These are phyloP conservation scores for Lactifluus piperatus DNA, from an alignment of 768 basidiomycete species.

Conservation along the genomic window DNA sequence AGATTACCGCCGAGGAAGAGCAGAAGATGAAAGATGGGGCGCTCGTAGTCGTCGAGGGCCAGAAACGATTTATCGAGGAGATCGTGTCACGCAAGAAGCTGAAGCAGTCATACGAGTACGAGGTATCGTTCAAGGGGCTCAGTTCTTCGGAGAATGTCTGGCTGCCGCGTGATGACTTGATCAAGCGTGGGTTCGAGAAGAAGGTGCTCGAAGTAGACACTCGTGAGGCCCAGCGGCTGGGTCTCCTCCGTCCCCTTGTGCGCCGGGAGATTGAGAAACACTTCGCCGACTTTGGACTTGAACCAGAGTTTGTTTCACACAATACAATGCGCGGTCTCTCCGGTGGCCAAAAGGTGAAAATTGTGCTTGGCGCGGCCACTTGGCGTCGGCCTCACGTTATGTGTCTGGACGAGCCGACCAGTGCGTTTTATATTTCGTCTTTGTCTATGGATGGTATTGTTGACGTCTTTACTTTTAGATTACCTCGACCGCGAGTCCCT, in stretches of 20 bases:
- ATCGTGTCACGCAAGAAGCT: slow-evolving; percentile 88
- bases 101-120: slow-evolving; percentile 99
- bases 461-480: slow-evolving; percentile 40
- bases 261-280: slow-evolving; percentile 99
- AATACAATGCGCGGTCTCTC: slow-evolving; percentile 99
- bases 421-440: slow-evolving; percentile 32
- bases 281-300: slow-evolving; percentile 98
- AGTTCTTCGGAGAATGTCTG: slow-evolving; percentile 98
- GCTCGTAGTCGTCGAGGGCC: slow-evolving; percentile 79
- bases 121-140: slow-evolving; percentile 90
- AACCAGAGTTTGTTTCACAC: slow-evolving; percentile 98
- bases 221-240: slow-evolving; percentile 92
- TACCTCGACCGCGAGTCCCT: slow-evolving; percentile 99
- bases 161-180: slow-evolving; percentile 90
- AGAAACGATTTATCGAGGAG: slow-evolving; percentile 94
- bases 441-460: background rate
- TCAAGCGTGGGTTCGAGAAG: slow-evolving; percentile 99
- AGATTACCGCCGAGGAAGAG: slow-evolving; percentile 79
- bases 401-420: slow-evolving; percentile 95
- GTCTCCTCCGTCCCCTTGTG: slow-evolving; percentile 92
- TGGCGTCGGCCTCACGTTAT: slow-evolving; percentile 99
- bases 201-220: slow-evolving; percentile 97
- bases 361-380: slow-evolving; percentile 94
- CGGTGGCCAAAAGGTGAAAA: slow-evolving; percentile 99
- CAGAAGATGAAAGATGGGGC: slow-evolving; percentile 97